phyloP scores from a whole-genome alignment of 306 rosid species.

The Casuarina cunninghamiana region DNA sequence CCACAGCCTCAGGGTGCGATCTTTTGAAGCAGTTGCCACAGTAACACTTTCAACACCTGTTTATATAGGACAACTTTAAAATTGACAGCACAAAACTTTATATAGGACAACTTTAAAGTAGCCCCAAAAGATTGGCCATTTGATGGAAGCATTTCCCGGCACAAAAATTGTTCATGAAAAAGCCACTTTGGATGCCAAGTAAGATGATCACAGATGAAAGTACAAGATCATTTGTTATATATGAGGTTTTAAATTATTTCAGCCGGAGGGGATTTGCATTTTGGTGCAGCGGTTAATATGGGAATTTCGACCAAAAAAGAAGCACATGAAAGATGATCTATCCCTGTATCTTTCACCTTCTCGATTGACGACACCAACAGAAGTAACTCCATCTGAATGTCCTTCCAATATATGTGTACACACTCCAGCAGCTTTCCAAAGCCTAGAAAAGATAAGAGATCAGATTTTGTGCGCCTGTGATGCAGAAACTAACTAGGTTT shows the following conservation, averaged over 20 bases:
- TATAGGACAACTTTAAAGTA: conserved; percentile 15
- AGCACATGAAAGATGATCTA: conserved; percentile 1
- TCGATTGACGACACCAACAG: conserved; percentile 59
- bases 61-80: conserved; percentile 24
- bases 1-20: conserved; percentile 86
- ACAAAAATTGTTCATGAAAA: background rate
- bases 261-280: background rate
- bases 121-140: background rate
- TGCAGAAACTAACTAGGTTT: conserved; percentile 19
- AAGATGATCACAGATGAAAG: background rate
- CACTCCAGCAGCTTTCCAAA: conserved; percentile 72
- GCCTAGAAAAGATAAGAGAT: conserved; percentile 41
- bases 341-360: conserved; percentile 45
- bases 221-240: background rate
- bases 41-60: conserved; percentile 53
- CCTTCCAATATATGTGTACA: conserved; percentile 86
- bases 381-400: conserved; percentile 69
- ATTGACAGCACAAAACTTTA: conserved; percentile 17
- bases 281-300: background rate
- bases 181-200: background rate
- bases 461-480: conserved; percentile 5
- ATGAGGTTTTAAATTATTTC: background rate
- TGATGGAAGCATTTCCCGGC: background rate
- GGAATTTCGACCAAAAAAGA: background rate
- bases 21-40: conserved; percentile 85